Base-by-base conservation (phyloP, 2,329 filamentous ascomycete species). In the Cytospora mali region DNA sequence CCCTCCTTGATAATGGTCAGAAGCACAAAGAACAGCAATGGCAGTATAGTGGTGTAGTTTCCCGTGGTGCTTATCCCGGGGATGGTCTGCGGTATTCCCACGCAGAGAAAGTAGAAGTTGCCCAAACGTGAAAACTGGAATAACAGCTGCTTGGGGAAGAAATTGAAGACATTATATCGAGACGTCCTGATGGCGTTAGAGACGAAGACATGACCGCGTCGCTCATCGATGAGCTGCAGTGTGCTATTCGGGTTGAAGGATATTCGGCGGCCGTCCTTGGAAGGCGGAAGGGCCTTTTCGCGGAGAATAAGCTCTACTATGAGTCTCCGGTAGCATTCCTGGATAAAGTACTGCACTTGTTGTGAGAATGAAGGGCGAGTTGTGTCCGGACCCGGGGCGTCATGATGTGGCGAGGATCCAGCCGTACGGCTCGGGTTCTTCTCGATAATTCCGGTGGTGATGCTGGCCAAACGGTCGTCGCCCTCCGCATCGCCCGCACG, bases 91-190 rank as follows among this genome's bases (percentile, higher is more conserved):
- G 94, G 82, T 65, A 96, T 88, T 50, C 91, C 91, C 67, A 96
- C 87, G 68, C 91, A 88, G 61, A 96, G 81, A 74, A 96, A 96
- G 75, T 96, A 86, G 71, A 96, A 95, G 75, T 96, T 96, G 68
- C 90, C 90, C 54, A 96, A 77, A 65, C 94, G 90, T 9, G 91
- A 91, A 72, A 95, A 95, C 71, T 96, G 92, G 60, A 92, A 93
- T 64, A 93, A 83, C 18, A 96, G 74, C 72, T 96, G 93, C 66
- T 92, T 91, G 3, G 92, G 93, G 16, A 96, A 75, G 73, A 96
- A 96, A 73, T 93, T 90, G 82, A 88, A 93, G 2, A 91, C 75
- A 23, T 88, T 95, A 74, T 96, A 96, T 54, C 92, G 87, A 66
- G 90, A 92, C 0, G 91, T 94, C 49, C 92, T 87, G 67, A 96